phyloP scores from a whole-genome alignment of 345 rosid species.

The Cardamine occulta region DNA sequence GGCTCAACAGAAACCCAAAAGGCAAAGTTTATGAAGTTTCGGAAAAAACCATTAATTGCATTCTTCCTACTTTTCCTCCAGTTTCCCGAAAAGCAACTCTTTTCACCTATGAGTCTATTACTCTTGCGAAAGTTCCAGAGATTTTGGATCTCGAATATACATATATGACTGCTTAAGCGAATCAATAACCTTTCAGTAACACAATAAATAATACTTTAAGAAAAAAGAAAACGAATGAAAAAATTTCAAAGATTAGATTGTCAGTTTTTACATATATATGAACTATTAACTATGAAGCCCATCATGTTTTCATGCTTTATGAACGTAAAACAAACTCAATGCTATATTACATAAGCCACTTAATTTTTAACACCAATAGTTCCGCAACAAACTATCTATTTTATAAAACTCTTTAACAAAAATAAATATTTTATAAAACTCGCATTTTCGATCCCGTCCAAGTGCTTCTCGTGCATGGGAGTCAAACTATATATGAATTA shows the following conservation, averaged over 20 bases:
- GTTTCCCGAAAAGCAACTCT: constrained; percentile 3
- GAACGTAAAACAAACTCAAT: background rate
- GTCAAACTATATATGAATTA: background rate
- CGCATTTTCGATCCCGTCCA: background rate
- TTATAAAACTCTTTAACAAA: too few species aligned
- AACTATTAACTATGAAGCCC: background rate
- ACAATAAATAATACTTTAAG: background rate
- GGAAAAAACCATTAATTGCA: constrained; percentile 35
- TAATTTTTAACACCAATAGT: background rate
- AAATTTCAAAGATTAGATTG: background rate
- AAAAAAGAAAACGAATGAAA: background rate
- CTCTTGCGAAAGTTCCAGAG: constrained; percentile 39
- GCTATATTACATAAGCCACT: background rate
- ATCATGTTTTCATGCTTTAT: background rate
- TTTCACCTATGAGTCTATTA: constrained; percentile 2
- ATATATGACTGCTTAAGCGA: background rate
- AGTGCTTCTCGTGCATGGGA: constrained; percentile 1
- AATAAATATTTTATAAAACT: background rate
- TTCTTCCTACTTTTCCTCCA: constrained; percentile 7
- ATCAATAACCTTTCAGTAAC: background rate
- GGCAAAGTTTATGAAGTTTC: constrained; percentile 36
- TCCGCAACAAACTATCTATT: background rate
- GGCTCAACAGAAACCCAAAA: constrained; percentile 45
- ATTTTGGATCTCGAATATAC: constrained; percentile 20
- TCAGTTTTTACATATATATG: background rate